Evolutionary conservation across 2,329 filamentous ascomycete genomes (phyloP), one percentile per base, ranked within the genome.

Genomic region (Knoxdaviesia capensis): DNA sequence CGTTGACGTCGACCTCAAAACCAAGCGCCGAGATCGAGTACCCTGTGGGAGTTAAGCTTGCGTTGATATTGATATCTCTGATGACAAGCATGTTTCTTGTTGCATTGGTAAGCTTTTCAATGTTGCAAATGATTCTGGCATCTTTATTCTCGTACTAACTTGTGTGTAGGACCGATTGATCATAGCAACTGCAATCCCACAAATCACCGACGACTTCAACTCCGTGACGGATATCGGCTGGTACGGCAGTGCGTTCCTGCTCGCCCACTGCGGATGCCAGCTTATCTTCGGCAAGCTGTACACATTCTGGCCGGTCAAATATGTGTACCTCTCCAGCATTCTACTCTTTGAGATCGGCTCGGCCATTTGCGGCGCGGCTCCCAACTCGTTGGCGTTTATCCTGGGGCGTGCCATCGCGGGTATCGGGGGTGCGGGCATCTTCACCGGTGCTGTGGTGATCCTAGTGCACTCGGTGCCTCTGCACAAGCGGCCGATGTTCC

Each of bases 361-460:
- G 6, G 48, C 53, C 11, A 41, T 58, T 29, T 57, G 55, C 38
- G 54, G 53, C 10, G 48, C 52, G 2, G 55, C 55, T 1, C 54
- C 55, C 1, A 56, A 47, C n/a, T 58, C 55, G 1, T 47, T 48
- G 5, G 54, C 53, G 3, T 55, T 63, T 3, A 62, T 63, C n/a
- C 46, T 53, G 0, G 61, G 61, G 0, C 52, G 61, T 11, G 57
- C 57, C 0, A 38, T 63, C 1, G 52, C 59, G 4, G 61, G 59
- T 2, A 34, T 58, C 1, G 61, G 59, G 1, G 54, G 50, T 4
- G 57, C 52, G 0, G 59, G 59, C 2, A 52, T 61, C 9, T 53
- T 56, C n/a, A 52, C 54, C 3, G 60, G 60, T 2, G 47, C 41
- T 10, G 48, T 48, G 41, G 46, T 47, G 33, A 44, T 52, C 34